Evolutionary conservation across 768 basidiomycete genomes (phyloP).

Genomic region (Termitomyces sp.): DNA sequence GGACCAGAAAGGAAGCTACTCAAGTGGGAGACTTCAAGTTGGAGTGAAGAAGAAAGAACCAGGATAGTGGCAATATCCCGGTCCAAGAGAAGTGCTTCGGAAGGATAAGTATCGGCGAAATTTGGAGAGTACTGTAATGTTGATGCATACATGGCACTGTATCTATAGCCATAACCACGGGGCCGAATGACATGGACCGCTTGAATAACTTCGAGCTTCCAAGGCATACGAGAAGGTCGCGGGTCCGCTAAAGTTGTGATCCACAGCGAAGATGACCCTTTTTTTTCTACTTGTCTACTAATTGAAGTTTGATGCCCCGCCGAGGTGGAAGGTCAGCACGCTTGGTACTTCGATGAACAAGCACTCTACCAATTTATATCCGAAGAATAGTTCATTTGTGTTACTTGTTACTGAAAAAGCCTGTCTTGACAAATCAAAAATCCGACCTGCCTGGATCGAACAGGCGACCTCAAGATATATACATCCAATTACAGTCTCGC

Average conservation of each 20-base stretch:
- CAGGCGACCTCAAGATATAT: slow-evolving; percentile 12
- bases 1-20: background rate
- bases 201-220: too few species aligned
- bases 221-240: too few species aligned
- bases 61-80: slow-evolving; percentile 1
- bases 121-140: background rate
- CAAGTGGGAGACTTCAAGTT: background rate
- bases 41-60: background rate
- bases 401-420: too few species aligned
- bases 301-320: too few species aligned
- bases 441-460: slow-evolving; percentile 16
- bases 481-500: slow-evolving; percentile 32
- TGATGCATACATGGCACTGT: background rate
- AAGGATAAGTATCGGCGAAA: slow-evolving; percentile 6
- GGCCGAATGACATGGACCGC: too few species aligned
- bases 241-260: too few species aligned
- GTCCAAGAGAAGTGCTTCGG: slow-evolving; percentile 2
- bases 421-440: background rate
- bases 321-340: too few species aligned
- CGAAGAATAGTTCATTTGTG: too few species aligned
- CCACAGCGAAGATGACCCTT: background rate
- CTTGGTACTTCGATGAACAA: too few species aligned
- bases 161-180: too few species aligned
- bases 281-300: background rate
- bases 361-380: too few species aligned